A percentile compares a stretch with the other conserved stretches of the same genome.
Conservation (phyloP, 2,329 filamentous ascomycete genomes). For the Mollisia scopiformis region DNA sequence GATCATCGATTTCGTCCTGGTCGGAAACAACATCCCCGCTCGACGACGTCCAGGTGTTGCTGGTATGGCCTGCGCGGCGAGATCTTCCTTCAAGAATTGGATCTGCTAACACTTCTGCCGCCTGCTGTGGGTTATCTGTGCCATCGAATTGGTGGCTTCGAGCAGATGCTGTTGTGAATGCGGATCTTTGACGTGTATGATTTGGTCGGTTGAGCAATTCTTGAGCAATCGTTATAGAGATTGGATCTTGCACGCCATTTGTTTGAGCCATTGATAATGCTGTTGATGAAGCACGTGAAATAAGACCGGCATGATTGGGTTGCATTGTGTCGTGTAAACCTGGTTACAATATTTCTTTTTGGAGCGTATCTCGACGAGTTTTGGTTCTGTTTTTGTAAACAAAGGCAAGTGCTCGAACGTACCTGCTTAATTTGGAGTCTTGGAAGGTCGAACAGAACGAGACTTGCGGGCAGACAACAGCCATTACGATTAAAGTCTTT, state of each 20-base stretch:
- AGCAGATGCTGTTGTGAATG: conserved; percentile 11
- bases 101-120: neutral
- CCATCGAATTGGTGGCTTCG: conserved; percentile 1
- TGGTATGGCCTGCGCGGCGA: conserved; percentile 34
- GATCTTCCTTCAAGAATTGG: conserved; percentile 3
- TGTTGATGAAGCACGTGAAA: conserved; percentile 31
- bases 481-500: neutral
- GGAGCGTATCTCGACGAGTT: no score
- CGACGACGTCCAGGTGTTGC: conserved; percentile 61
- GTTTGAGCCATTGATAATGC: conserved; percentile 26
- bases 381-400: conserved; percentile 5
- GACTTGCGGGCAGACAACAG: no score
- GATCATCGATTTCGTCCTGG: conserved; percentile 52
- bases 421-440: no score
- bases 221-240: conserved; percentile 27
- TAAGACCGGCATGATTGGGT: conserved; percentile 27
- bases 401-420: conserved; percentile 7
- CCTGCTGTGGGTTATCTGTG: neutral
- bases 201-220: conserved; percentile 25
- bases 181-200: conserved; percentile 24
- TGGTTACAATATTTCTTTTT: conserved; percentile 11
- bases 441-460: no score
- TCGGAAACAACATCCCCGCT: conserved; percentile 53
- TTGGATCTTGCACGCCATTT: neutral
- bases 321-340: conserved; percentile 33